phyloP scores from a whole-genome alignment of 441 rosid species.

The Adansonia rubrostipa region DNA sequence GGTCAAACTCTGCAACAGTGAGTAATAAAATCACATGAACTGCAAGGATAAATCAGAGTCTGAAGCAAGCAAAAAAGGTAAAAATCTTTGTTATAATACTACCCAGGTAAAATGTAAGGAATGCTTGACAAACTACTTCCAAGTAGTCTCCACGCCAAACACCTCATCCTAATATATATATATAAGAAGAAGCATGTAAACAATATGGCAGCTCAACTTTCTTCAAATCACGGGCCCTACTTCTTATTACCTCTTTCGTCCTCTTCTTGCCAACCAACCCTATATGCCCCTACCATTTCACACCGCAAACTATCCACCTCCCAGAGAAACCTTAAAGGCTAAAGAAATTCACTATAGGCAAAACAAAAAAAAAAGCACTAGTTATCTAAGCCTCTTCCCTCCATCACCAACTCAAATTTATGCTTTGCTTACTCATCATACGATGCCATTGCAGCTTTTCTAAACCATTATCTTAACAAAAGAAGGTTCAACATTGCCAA shows the following conservation, averaged over 20 bases:
- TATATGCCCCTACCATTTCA: neutral
- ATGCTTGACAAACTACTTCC: slow-evolving; percentile 5
- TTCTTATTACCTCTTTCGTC: neutral
- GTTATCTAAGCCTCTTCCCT: neutral
- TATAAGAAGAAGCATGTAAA: neutral
- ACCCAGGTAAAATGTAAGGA: neutral
- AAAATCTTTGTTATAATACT: neutral
- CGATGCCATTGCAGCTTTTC: neutral
- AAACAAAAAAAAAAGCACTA: neutral
- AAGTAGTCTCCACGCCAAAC: slow-evolving; percentile 1
- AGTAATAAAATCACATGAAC: slow-evolving; percentile 9
- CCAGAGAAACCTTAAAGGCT: neutral
- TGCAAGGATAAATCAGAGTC: slow-evolving; percentile 15
- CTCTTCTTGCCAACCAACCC: neutral
- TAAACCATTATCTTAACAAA: neutral
- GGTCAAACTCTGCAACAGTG: slow-evolving; percentile 53
- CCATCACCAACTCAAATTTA: slow-evolving; percentile 12
- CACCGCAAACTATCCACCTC: neutral
- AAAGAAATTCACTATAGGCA: neutral
- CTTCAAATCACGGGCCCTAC: neutral
- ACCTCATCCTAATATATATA: neutral
- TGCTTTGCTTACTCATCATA: slow-evolving; percentile 13
- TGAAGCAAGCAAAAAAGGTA: slow-evolving; percentile 14
- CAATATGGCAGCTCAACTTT: neutral
- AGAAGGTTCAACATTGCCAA: neutral